phyloP scores from a whole-genome alignment of 495 filamentous ascomycete species.

The Penicillium maclennaniae region DNA sequence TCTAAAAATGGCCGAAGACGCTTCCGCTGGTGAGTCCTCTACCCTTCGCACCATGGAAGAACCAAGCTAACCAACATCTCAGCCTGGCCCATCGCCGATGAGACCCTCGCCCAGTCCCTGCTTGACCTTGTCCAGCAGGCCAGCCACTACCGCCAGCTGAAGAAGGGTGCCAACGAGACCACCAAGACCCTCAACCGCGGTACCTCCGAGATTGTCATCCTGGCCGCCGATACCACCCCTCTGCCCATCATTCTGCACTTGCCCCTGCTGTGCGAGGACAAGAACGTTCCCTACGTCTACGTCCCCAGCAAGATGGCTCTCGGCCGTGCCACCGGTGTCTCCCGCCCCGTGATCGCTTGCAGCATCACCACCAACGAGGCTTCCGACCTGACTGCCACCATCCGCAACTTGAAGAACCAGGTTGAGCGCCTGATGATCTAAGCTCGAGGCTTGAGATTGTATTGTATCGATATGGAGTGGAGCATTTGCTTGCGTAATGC shows the following conservation, averaged over 20 bases:
- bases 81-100: conserved; percentile 92
- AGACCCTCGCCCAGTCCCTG: conserved; percentile 70
- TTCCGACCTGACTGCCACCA: conserved; percentile 79
- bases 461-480: conserved; percentile 1
- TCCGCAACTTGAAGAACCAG: conserved; percentile 84
- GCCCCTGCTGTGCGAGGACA: conserved; percentile 82
- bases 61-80: conserved; percentile 15
- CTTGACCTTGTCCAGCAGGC: conserved; percentile 88
- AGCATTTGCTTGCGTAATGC: background rate
- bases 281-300: conserved; percentile 68
- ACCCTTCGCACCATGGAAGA: background rate
- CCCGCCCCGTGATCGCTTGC: conserved; percentile 76
- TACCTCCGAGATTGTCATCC: conserved; percentile 79
- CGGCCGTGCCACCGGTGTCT: conserved; percentile 72
- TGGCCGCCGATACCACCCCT: conserved; percentile 81
- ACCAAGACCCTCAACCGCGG: conserved; percentile 90
- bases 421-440: conserved; percentile 96
- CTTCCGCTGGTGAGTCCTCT: conserved; percentile 31
- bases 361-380: conserved; percentile 86
- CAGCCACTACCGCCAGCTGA: conserved; percentile 67
- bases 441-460: conserved; percentile 20
- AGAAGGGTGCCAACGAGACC: conserved; percentile 62
- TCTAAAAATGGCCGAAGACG: conserved; percentile 39
- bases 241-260: conserved; percentile 88
- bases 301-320: conserved; percentile 68